phyloP scores from a whole-genome alignment of 805 yeast genomes.

The Priceomyces medius region DNA sequence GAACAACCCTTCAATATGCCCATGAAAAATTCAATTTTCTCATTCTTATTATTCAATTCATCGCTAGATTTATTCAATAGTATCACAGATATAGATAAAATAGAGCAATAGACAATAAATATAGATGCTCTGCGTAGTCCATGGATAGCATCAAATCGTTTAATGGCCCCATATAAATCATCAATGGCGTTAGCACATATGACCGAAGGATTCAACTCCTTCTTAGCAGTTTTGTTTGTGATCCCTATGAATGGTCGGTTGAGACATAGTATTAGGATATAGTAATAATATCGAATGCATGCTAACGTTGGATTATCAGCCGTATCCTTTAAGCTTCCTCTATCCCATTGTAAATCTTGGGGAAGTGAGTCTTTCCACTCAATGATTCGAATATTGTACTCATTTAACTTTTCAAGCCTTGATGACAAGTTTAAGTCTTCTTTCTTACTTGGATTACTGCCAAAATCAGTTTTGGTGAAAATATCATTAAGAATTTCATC shows the following conservation, averaged over 20 bases:
- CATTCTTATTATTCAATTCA: slow-evolving; percentile 24
- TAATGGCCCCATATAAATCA: slow-evolving; percentile 40
- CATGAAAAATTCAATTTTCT: slow-evolving; percentile 39
- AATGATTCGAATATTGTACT: slow-evolving; percentile 50
- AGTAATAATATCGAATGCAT: slow-evolving; percentile 56
- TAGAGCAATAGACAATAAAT: slow-evolving; percentile 47
- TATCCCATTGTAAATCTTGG: slow-evolving; percentile 49
- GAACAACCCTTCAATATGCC: slow-evolving; percentile 41
- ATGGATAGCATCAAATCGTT: slow-evolving; percentile 36
- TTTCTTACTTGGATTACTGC: slow-evolving; percentile 22
- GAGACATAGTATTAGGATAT: slow-evolving; percentile 55
- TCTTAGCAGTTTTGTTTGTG: slow-evolving; percentile 12
- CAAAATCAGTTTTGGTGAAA: slow-evolving; percentile 38
- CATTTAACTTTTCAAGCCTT: slow-evolving; percentile 34
- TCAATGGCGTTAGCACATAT: slow-evolving; percentile 42
- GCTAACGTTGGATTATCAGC: slow-evolving; percentile 56
- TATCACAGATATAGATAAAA: slow-evolving; percentile 44
- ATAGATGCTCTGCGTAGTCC: slow-evolving; percentile 44
- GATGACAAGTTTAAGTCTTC: slow-evolving; percentile 46
- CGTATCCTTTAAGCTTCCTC: slow-evolving; percentile 33
- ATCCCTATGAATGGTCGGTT: slow-evolving; percentile 59
- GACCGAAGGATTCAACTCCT: slow-evolving; percentile 26
- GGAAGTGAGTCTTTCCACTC: slow-evolving; percentile 55
- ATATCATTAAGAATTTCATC: slow-evolving; percentile 47
- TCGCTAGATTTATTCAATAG: slow-evolving; percentile 32